A percentile compares a stretch with the other conserved stretches of the same genome.
Evolutionary conservation across 2,329 filamentous ascomycete species (phyloP).

Genomic region (Plectosphaerella sp.): DNA sequence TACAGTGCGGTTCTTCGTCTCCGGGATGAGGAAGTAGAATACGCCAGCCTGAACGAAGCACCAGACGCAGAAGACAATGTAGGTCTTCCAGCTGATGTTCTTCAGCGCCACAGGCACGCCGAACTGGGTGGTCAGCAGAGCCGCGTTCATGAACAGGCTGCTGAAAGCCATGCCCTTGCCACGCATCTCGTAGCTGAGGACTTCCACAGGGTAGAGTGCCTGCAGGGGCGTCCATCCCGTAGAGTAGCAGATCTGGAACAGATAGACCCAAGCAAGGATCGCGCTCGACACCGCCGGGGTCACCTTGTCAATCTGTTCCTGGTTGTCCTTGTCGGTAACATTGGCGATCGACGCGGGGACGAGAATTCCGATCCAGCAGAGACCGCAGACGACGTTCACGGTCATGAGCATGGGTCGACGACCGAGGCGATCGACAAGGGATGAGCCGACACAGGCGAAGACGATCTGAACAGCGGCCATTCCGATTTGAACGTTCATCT

Average conservation of each 20-base stretch:
- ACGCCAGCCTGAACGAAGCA: slow-evolving; percentile 31
- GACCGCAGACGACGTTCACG: slow-evolving; percentile 19
- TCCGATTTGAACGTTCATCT: slow-evolving; percentile 47
- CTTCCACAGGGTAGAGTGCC: slow-evolving; percentile 47
- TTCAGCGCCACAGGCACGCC: slow-evolving; percentile 41
- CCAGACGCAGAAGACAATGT: slow-evolving; percentile 46
- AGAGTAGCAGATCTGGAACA: slow-evolving; percentile 47
- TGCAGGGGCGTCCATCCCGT: slow-evolving; percentile 30
- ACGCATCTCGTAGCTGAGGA: slow-evolving; percentile 47
- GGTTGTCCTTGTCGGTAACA: slow-evolving; percentile 18
- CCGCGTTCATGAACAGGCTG: slow-evolving; percentile 23
- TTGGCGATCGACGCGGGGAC: slow-evolving; percentile 34
- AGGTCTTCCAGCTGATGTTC: slow-evolving; percentile 48
- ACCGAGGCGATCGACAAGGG: slow-evolving; percentile 43
- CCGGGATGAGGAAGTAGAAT: slow-evolving; percentile 46
- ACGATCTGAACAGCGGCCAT: slow-evolving; percentile 45
- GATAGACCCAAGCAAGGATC: slow-evolving; percentile 44
- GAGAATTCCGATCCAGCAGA: slow-evolving; percentile 45
- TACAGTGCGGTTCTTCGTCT: slow-evolving; percentile 41
- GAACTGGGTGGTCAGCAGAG: slow-evolving; percentile 41
- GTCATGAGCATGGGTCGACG: slow-evolving; percentile 46
- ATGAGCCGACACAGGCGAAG: slow-evolving; percentile 45
- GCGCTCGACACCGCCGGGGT: slow-evolving; percentile 32
- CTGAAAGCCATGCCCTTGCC: slow-evolving; percentile 52
- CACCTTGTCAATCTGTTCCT: slow-evolving; percentile 5